Percentiles rank a stretch among this genome's conserved stretches.
These are phyloP conservation scores for Exobasidium rhododendri DNA, from an alignment of 1,284 basidiomycete genomes.

Conservation along the genomic window DNA sequence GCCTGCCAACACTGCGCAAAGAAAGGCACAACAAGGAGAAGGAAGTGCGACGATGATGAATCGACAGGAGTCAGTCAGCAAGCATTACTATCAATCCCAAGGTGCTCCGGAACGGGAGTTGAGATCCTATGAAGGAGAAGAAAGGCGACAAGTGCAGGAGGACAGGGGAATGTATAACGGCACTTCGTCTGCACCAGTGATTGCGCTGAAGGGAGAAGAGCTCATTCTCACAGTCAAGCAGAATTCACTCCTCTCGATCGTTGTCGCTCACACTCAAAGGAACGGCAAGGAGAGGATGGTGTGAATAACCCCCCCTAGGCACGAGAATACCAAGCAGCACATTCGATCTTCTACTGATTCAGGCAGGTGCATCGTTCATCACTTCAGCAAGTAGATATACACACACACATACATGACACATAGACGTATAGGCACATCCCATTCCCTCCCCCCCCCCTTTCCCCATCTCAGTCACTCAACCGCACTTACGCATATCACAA, in stretches of 20 bases:
- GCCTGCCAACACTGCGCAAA: background rate
- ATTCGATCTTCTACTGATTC: too few relatives aligned
- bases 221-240: conserved; percentile 9
- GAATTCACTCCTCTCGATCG: conserved; percentile 11
- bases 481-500: too few relatives aligned
- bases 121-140: conserved; percentile 13
- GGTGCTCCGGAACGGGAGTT: conserved; percentile 21
- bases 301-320: too few relatives aligned
- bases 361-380: too few relatives aligned
- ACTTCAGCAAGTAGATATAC: too few relatives aligned
- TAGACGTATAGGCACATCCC: too few relatives aligned
- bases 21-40: background rate
- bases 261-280: conserved; percentile 2
- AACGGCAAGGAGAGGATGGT: background rate
- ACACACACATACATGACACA: too few relatives aligned
- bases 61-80: conserved; percentile 25
- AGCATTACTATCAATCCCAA: conserved; percentile 32
- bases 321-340: too few relatives aligned
- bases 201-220: background rate
- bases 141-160: background rate
- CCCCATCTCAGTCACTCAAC: background rate
- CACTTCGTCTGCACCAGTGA: background rate
- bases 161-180: too few relatives aligned
- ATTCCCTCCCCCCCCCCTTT: background rate
- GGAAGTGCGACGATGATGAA: conserved; percentile 16